Evolutionary conservation across 495 filamentous ascomycete species (phyloP), one percentile per base, ranked within the genome.

Genomic region (Evansstolkia leycettana): DNA sequence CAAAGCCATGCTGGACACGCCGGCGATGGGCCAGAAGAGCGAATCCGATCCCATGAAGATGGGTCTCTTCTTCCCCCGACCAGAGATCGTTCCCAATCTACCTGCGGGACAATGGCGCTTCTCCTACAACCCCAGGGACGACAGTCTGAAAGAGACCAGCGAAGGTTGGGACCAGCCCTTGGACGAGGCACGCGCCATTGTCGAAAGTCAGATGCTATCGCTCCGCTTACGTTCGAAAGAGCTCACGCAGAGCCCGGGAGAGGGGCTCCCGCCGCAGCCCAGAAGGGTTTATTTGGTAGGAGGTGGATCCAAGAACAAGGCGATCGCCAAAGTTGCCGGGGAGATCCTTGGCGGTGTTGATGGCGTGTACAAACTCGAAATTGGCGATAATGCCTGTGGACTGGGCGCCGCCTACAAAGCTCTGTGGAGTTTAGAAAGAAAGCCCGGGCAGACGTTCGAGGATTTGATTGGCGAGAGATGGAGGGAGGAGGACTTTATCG

Each of bases 321-420:
- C 88, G 6, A 94, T 98, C 48, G 78, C 83, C 7, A 59, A 76
- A 28, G 65, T 86, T 16, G 72, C 83, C 5, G 90, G 84, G 9
- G 78, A 94, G 49, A 83, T 95, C 6, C 72, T 98, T 2, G 90
- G 90, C 15, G 83, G 86, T 5, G 66, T 65, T 3, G 90, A 96
- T 35, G 90, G 90, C 7, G 82, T 96, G 12, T 98, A 83, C 50
- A 77, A 76, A 58, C 72, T 98, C 2, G 88, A 96, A 55, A 80
- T 95, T 15, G 87, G 89, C n/a, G 84, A 87, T 5, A 94, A 94
- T 59, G 88, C 90, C 18, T 98, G 90, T 57, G 90, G 88, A 13
- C 57, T 98, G 7, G 90, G 88, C 8, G 86, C 85, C 12, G 90
- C 89, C n/a, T 94, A 98, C 54, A 94, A 94, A 61, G 89, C 90